Percentiles rank a stretch among this genome's conserved stretches.
Conservation (phyloP, 805 yeast genomes). For the Cyberlindnera subsufficiens region DNA sequence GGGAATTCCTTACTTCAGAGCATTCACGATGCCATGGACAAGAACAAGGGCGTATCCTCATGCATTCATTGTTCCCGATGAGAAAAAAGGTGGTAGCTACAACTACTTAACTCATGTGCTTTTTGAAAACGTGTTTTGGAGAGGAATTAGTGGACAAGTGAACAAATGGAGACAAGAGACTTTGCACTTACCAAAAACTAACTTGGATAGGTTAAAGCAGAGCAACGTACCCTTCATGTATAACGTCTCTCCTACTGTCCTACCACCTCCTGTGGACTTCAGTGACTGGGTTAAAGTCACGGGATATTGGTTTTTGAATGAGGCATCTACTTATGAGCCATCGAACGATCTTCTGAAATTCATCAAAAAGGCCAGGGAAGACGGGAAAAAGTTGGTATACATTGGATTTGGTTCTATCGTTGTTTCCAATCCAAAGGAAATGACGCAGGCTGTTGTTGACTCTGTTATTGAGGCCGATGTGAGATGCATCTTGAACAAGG, state of each 20-base stretch:
- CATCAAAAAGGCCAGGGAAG: slow-evolving; percentile 52
- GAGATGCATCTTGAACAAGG: slow-evolving; percentile 82
- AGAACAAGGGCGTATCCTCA: slow-evolving; percentile 94
- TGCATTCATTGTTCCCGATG: slow-evolving; percentile 93
- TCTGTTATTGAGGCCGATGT: slow-evolving; percentile 81
- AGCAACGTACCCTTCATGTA: slow-evolving; percentile 81
- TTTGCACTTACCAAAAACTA: slow-evolving; percentile 62
- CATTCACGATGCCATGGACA: slow-evolving; percentile 99
- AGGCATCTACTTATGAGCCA: slow-evolving; percentile 51
- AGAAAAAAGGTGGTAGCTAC: slow-evolving; percentile 87
- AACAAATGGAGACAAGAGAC: slow-evolving; percentile 79
- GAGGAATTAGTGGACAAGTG: slow-evolving; percentile 80
- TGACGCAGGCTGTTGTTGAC: slow-evolving; percentile 72
- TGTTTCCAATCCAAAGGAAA: slow-evolving; percentile 71
- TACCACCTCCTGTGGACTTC: slow-evolving; percentile 91
- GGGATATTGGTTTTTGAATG: slow-evolving; percentile 92
- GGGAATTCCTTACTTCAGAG: slow-evolving; percentile 84
- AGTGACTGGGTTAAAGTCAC: slow-evolving; percentile 95
- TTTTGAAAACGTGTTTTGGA: slow-evolving; percentile 92
- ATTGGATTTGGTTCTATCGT: slow-evolving; percentile 96
- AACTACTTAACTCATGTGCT: slow-evolving; percentile 89
- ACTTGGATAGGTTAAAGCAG: slow-evolving; percentile 65
- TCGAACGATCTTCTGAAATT: slow-evolving; percentile 53
- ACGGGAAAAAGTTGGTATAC: slow-evolving; percentile 70
- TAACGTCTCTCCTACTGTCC: slow-evolving; percentile 79